Conservation (phyloP, 2,329 filamentous ascomycete genomes). For the Claviceps capensis region DNA sequence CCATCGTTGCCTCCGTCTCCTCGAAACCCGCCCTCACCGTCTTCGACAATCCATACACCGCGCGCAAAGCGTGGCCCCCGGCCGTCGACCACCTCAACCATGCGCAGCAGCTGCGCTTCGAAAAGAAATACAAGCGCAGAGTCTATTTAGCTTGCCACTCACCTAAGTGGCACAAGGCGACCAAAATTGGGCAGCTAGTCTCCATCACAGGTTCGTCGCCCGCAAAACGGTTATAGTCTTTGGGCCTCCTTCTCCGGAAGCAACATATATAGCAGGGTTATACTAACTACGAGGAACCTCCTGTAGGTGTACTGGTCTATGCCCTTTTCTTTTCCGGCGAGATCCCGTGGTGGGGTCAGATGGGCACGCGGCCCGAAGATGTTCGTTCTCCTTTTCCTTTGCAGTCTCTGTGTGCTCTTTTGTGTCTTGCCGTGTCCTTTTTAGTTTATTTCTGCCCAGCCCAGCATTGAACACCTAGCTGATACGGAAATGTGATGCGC, state of each 20-base stretch:
- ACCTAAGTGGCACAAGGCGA: constrained; percentile 50
- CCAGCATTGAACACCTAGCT: neutral
- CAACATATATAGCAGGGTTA: neutral
- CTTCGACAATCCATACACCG: constrained; percentile 44
- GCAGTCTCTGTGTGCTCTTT: neutral
- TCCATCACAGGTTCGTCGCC: constrained; percentile 38
- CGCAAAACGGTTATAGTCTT: constrained; percentile 34
- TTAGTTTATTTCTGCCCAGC: too few species aligned
- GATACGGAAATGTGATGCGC: neutral
- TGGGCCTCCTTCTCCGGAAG: too few species aligned
- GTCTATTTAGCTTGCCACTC: constrained; percentile 46
- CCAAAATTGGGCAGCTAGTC: constrained; percentile 50
- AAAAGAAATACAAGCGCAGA: constrained; percentile 65
- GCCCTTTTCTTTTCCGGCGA: constrained; percentile 26
- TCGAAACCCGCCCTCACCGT: constrained; percentile 20
- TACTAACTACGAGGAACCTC: neutral
- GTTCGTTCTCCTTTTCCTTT: constrained; percentile 9
- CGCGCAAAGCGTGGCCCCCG: constrained; percentile 66
- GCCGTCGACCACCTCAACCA: constrained; percentile 56
- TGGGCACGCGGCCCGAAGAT: constrained; percentile 29
- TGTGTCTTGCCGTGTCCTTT: neutral
- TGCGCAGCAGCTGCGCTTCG: constrained; percentile 64
- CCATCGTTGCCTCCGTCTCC: constrained; percentile 3
- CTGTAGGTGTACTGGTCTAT: constrained; percentile 22
- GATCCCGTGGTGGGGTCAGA: constrained; percentile 29